Evolutionary conservation across 768 basidiomycete species (phyloP), one percentile per base, ranked within the genome.

Genomic region (Boletus sp.): DNA sequence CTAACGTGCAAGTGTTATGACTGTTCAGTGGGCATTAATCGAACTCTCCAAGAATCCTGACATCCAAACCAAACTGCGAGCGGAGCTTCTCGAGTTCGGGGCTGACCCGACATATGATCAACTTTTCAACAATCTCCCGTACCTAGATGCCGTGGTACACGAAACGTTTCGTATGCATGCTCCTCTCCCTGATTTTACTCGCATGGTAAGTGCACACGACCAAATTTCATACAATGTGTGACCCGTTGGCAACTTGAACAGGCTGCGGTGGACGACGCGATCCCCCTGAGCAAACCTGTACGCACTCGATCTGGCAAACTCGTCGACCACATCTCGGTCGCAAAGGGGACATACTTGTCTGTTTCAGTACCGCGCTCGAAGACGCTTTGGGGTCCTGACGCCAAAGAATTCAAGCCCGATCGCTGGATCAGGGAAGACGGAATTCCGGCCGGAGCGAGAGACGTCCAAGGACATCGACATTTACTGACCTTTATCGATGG

Each of bases 341-440:
- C 75, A 18, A 81, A 80, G 57, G 84, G 80, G 4, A 80, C 78
- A 1, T 55, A 63, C 1, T 55, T 89, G 30, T 56, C 72, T 11
- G 66, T 79, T 3, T 78, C 81, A 2, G 75, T 85, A 30, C 51
- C 66, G 7, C 67, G 73, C 7, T 79, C 81, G n/a, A 75, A 75
- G 52, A 69, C 67, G 1, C 66, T 86, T 33, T 90, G 89, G 88
- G 88, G 88, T 2, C 63, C 75, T 0, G 79, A 84, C 55, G 79
- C 84, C 4, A 76, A 77, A 24, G 77, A 77, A 47, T 90, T 84
- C 67, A 74, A 79, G 40, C 88, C 87, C 0, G 83, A 84, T 52
- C 75, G 88, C 6, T 90, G 89, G 88, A 71, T 89, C 9, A 61
- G 61, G 5, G 68, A 71, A 5, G 70, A 69, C 14, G 67, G 71